These are phyloP conservation scores for Neoascochyta sp. DNA, from an alignment of 2,329 filamentous ascomycete genomes.

Conservation along the genomic window DNA sequence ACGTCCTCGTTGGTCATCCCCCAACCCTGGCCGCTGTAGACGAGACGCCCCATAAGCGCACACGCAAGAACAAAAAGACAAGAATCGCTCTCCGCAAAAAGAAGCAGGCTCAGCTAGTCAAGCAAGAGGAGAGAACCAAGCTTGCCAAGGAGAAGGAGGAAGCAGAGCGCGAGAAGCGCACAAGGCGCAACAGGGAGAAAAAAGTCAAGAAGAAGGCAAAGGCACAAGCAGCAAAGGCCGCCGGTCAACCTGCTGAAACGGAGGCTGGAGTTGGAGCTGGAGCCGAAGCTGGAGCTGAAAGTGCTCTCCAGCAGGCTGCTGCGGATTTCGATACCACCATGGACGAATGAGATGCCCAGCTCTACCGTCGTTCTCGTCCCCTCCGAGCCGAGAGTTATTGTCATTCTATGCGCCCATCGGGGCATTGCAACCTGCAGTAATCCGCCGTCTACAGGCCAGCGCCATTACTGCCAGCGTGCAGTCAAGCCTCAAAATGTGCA, in stretches of 20 bases:
- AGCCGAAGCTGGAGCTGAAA: constrained; percentile 1
- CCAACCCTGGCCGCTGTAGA: constrained; percentile 16
- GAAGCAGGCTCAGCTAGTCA: constrained; percentile 23
- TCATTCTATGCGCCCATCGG: neutral
- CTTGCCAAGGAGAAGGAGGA: constrained; percentile 33
- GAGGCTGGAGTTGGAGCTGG: constrained; percentile 1
- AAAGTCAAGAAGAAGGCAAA: constrained; percentile 38
- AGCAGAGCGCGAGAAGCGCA: constrained; percentile 35
- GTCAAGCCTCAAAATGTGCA: no score
- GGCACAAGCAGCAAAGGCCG: constrained; percentile 33
- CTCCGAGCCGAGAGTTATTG: neutral
- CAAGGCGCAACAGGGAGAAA: constrained; percentile 37
- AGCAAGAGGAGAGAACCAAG: constrained; percentile 20
- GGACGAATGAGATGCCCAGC: neutral
- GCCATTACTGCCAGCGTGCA: no score
- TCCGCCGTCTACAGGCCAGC: no score
- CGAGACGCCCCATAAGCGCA: constrained; percentile 23
- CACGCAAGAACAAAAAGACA: constrained; percentile 35
- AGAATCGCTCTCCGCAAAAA: constrained; percentile 35
- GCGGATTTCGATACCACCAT: neutral
- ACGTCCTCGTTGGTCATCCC: constrained; percentile 30
- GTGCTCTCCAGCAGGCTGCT: neutral
- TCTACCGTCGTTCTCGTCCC: neutral
- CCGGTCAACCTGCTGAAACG: constrained; percentile 4
- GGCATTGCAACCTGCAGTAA: no score